These are phyloP conservation scores for Megacollybia marginata DNA, from an alignment of 768 basidiomycete genomes.

Conservation along the genomic window DNA sequence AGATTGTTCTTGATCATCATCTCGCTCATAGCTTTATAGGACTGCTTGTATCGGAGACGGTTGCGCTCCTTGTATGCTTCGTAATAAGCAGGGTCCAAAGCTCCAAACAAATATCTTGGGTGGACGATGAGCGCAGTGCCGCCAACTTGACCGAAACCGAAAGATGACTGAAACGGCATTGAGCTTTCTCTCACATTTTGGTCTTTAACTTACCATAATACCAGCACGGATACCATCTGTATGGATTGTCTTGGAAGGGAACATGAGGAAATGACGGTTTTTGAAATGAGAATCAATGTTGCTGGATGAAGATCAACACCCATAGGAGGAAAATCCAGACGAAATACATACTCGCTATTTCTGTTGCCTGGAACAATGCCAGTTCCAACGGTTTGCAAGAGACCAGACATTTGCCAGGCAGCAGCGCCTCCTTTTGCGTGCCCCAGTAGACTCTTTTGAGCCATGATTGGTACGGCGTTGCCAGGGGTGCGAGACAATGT, in stretches of 20 bases:
- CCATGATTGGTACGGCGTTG: slow-evolving; percentile 95
- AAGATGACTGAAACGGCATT: slow-evolving; percentile 62
- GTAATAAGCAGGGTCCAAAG: slow-evolving; percentile 72
- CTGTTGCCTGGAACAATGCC: slow-evolving; percentile 94
- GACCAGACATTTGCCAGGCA: slow-evolving; percentile 92
- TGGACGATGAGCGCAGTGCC: slow-evolving; percentile 85
- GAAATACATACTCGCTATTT: slow-evolving; percentile 81
- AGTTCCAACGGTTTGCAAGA: slow-evolving; percentile 76
- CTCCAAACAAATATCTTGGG: slow-evolving; percentile 85
- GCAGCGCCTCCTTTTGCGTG: slow-evolving; percentile 99
- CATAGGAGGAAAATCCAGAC: neutral
- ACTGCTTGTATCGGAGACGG: slow-evolving; percentile 54
- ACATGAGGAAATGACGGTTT: slow-evolving; percentile 85
- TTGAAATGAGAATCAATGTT: slow-evolving; percentile 93
- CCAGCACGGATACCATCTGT: slow-evolving; percentile 89
- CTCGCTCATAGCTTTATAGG: slow-evolving; percentile 89
- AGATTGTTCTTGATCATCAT: slow-evolving; percentile 93
- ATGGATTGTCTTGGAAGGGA: slow-evolving; percentile 94
- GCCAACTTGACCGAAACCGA: slow-evolving; percentile 98
- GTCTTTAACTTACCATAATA: slow-evolving; percentile 57
- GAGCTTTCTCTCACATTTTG: neutral
- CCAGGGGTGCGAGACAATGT: slow-evolving; percentile 84
- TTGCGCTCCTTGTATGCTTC: slow-evolving; percentile 70
- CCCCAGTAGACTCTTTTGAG: slow-evolving; percentile 95
- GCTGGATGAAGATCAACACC: slow-evolving; percentile 28